phyloP scores from a whole-genome alignment of 495 filamentous ascomycete genomes.

The Penicillium turbatum region DNA sequence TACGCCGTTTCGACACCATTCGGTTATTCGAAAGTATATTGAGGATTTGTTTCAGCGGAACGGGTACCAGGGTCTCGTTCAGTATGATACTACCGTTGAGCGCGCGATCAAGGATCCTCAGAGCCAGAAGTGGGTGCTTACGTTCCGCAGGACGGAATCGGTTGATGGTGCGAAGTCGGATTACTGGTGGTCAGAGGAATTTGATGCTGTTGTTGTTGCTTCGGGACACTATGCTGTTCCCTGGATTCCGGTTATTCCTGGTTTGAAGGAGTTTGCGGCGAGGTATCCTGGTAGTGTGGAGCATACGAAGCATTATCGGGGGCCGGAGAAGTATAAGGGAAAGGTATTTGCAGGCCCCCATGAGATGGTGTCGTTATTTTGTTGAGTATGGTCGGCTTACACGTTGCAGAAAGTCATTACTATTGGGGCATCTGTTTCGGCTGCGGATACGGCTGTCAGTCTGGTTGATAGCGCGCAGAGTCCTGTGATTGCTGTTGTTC shows the following conservation, averaged over 20 bases:
- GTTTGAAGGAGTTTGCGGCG: slow-evolving; percentile 33
- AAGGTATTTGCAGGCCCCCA: slow-evolving; percentile 22
- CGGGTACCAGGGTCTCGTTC: slow-evolving; percentile 32
- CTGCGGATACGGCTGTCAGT: slow-evolving; percentile 38
- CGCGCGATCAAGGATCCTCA: slow-evolving; percentile 29
- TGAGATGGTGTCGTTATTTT: not conserved
- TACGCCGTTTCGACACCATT: slow-evolving; percentile 38
- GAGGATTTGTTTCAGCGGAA: slow-evolving; percentile 36
- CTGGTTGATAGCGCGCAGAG: slow-evolving; percentile 29
- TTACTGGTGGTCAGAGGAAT: slow-evolving; percentile 43
- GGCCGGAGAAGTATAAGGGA: slow-evolving; percentile 32
- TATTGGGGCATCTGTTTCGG: slow-evolving; percentile 43
- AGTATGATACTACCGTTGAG: slow-evolving; percentile 43
- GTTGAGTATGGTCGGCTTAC: slow-evolving; percentile 1
- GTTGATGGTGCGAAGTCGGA: slow-evolving; percentile 19
- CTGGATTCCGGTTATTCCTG: slow-evolving; percentile 58
- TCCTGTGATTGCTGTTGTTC: slow-evolving; percentile 38
- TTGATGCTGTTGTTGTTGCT: slow-evolving; percentile 76
- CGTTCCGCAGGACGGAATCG: slow-evolving; percentile 29
- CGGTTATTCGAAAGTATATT: slow-evolving; percentile 36
- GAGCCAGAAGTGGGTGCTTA: slow-evolving; percentile 33
- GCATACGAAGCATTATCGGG: slow-evolving; percentile 42
- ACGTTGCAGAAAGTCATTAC: slow-evolving; percentile 35
- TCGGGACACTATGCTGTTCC: slow-evolving; percentile 76
- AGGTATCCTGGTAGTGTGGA: slow-evolving; percentile 33